Evolutionary conservation across 345 rosid species (phyloP), one percentile per base, ranked within the genome.

Genomic region (Hirschfeldia incana): DNA sequence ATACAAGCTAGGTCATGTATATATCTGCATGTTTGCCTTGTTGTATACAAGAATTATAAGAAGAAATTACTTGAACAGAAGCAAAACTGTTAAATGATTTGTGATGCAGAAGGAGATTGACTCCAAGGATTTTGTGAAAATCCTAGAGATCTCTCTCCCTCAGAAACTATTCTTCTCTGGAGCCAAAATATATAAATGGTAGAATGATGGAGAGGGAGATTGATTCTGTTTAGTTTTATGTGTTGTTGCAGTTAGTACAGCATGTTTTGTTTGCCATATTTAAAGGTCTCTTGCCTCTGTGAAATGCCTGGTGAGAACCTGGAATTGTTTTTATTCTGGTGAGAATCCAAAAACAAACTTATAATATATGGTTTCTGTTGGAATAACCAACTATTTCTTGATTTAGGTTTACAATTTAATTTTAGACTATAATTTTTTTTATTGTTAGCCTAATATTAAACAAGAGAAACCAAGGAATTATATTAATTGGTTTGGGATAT

Each of bases 311-410:
- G 59, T 7, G 36, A 46, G 63, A 59, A 17, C 73, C 63, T 57
- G 58, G 5, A 72, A 65, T 9, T 70, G 15, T 61, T 30, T 30
- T 39, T 29, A 6, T 15, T 15, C 15, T 78, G 29, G 57, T 46
- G 46, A 67, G 74, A 58, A 59, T 44, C 55, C 57, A 30, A 33
- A 21, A 74, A 53, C 75, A 74, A 49, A 61, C 65, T 3, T 27
- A 5, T 46, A 11, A 6, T 49, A 10, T 5, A 15, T 70, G 34
- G 72, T 70, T 69, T 65, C 68, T 57, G 79, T 75, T 80, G 57
- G 58, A 59, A 27, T 26, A 75, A 75, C 83, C 1, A 75, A 57
- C 11, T 76, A 53, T 58, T 65, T 7, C 80, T 70, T 74, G 3
- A 64, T 57, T 39, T 80, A 75, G 79, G 46, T 53, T 79, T 57